Evolutionary conservation across 495 filamentous ascomycete species (phyloP).

Genomic region (Podospora appendiculata): DNA sequence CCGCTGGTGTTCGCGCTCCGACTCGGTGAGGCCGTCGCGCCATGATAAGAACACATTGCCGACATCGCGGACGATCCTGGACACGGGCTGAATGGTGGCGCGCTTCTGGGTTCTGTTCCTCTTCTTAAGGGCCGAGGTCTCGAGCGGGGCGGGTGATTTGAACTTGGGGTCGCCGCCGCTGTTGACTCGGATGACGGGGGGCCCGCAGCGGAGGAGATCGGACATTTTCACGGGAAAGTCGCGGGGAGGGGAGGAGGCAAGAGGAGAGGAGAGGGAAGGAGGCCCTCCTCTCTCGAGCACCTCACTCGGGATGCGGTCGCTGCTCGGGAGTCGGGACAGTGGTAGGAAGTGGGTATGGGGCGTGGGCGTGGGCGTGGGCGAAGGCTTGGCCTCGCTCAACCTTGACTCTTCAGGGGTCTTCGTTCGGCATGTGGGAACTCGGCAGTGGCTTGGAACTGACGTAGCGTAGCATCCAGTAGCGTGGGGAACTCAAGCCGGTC

Average conservation of each 20-base stretch:
- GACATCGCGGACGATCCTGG: conserved; percentile 17
- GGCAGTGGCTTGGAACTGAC: no score
- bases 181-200: conserved; percentile 7
- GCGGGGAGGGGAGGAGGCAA: background rate
- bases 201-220: conserved; percentile 16
- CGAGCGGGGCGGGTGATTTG: background rate
- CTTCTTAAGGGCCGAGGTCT: conserved; percentile 3
- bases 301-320: no score
- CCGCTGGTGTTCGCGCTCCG: conserved; percentile 43
- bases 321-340: no score
- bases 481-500: no score
- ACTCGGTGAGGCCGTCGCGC: conserved; percentile 49
- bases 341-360: no score
- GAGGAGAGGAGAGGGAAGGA: background rate
- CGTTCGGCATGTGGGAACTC: no score
- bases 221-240: conserved; percentile 11
- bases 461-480: no score
- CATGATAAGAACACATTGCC: conserved; percentile 42
- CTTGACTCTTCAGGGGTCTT: no score
- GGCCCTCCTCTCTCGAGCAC: background rate
- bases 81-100: conserved; percentile 9
- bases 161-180: background rate
- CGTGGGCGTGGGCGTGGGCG: no score
- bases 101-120: conserved; percentile 3
- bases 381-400: no score